Percentiles rank a stretch among this genome's conserved stretches.
Evolutionary conservation across 1,284 basidiomycete species (phyloP).

Genomic region (Nidula niveotomentosa): DNA sequence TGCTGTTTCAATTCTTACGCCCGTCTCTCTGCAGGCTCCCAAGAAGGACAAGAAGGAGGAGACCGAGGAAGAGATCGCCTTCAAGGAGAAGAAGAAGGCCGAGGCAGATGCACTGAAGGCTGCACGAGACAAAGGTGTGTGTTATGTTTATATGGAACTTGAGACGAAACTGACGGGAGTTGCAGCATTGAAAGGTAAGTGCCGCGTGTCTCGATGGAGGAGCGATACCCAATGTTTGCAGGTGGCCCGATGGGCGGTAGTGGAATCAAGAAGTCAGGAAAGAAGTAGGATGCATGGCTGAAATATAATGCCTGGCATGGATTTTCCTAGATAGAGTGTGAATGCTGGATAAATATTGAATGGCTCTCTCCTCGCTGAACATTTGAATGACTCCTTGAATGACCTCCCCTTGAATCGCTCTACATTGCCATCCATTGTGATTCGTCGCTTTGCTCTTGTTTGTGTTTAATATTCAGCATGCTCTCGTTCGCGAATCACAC

Average conservation of each 20-base stretch:
- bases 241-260: slow-evolving; percentile 65
- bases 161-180: too few species aligned
- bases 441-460: slow-evolving; percentile 22
- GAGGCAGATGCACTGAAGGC: slow-evolving; percentile 70
- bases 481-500: slow-evolving; percentile 18
- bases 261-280: slow-evolving; percentile 80
- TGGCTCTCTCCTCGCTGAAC: too few species aligned
- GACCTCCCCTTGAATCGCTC: too few species aligned
- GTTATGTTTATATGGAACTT: not conserved
- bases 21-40: slow-evolving; percentile 48
- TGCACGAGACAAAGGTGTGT: slow-evolving; percentile 65
- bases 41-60: slow-evolving; percentile 78
- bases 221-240: slow-evolving; percentile 16
- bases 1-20: not conserved
- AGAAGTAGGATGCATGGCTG: slow-evolving; percentile 2
- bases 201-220: not conserved
- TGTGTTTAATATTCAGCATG: slow-evolving; percentile 15
- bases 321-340: too few species aligned
- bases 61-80: slow-evolving; percentile 67
- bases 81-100: slow-evolving; percentile 73
- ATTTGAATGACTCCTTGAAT: too few species aligned
- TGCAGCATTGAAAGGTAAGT: slow-evolving; percentile 63
- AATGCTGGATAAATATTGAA: too few species aligned
- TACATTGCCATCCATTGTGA: too few species aligned
- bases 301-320: too few species aligned